These are phyloP conservation scores for Ceriops decandra DNA, from an alignment of 345 rosid genomes.

Conservation along the genomic window DNA sequence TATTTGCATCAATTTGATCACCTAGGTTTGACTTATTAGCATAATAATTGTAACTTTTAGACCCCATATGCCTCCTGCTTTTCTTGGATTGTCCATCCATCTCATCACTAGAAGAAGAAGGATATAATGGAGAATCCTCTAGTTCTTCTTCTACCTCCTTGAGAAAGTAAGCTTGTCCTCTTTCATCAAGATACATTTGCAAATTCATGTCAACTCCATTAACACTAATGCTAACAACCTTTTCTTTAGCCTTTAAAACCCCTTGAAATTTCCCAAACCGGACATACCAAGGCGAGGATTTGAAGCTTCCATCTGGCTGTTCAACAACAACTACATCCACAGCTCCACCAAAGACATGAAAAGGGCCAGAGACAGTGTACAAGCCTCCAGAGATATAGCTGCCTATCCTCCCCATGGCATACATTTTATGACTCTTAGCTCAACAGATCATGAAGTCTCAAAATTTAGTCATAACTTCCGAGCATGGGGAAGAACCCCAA, in stretches of 20 bases:
- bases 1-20: conserved; percentile 23
- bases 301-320: conserved; percentile 90
- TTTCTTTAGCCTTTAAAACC: conserved; percentile 67
- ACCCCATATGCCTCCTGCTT: conserved; percentile 38
- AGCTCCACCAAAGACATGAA: conserved; percentile 98
- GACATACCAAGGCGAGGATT: conserved; percentile 98
- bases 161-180: conserved; percentile 91
- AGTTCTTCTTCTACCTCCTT: conserved; percentile 50
- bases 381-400: conserved; percentile 83
- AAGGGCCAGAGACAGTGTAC: conserved; percentile 73
- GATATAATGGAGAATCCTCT: conserved; percentile 38
- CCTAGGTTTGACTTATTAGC: conserved; percentile 20
- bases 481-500: conserved; percentile 10
- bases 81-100: conserved; percentile 34
- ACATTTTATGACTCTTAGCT: conserved; percentile 36
- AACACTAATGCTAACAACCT: conserved; percentile 57
- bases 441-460: conserved; percentile 20
- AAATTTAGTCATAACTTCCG: conserved; percentile 18
- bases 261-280: conserved; percentile 96
- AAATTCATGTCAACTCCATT: conserved; percentile 67
- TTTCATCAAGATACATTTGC: conserved; percentile 77
- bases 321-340: conserved; percentile 92
- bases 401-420: conserved; percentile 81
- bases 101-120: conserved; percentile 59
- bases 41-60: conserved; percentile 48